Evolutionary conservation across 1,139 yeast genomes (phyloP).

Genomic region (Yamadazyma jaroonii): DNA sequence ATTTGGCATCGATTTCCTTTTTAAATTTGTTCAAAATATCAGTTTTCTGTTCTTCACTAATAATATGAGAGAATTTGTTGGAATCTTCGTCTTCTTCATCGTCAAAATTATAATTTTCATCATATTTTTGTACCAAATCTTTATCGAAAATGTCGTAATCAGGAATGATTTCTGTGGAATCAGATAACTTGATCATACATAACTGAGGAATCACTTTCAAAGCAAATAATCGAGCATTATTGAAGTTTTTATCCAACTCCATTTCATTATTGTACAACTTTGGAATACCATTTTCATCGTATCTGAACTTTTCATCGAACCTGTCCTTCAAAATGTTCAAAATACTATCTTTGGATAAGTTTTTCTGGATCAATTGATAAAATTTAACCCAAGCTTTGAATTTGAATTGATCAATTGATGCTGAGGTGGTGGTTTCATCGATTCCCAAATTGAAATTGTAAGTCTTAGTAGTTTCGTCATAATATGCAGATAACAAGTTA

Average conservation of each 20-base stretch:
- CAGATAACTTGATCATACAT: constrained; percentile 52
- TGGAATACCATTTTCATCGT: constrained; percentile 81
- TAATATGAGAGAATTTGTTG: constrained; percentile 51
- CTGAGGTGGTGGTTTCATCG: constrained; percentile 35
- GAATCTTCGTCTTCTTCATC: constrained; percentile 40
- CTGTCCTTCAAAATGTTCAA: constrained; percentile 58
- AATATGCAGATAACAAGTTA: constrained; percentile 20
- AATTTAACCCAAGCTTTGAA: constrained; percentile 65
- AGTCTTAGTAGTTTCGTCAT: constrained; percentile 13
- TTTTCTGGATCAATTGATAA: constrained; percentile 56
- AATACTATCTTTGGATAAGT: constrained; percentile 56
- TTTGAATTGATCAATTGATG: constrained; percentile 42
- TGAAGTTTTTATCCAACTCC: constrained; percentile 69
- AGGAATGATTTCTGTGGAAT: constrained; percentile 57
- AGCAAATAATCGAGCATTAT: constrained; percentile 57
- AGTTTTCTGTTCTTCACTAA: constrained; percentile 57
- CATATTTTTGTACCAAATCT: constrained; percentile 21
- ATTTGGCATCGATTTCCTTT: constrained; percentile 76
- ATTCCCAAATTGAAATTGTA: constrained; percentile 70
- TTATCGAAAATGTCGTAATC: constrained; percentile 43
- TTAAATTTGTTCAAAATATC: constrained; percentile 61
- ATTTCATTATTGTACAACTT: constrained; percentile 71
- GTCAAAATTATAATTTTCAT: constrained; percentile 19
- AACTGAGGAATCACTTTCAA: constrained; percentile 57
- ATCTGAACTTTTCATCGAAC: constrained; percentile 81